These are phyloP conservation scores for Spongiforma sp. DNA, from an alignment of 1,284 basidiomycete genomes.

Conservation along the genomic window DNA sequence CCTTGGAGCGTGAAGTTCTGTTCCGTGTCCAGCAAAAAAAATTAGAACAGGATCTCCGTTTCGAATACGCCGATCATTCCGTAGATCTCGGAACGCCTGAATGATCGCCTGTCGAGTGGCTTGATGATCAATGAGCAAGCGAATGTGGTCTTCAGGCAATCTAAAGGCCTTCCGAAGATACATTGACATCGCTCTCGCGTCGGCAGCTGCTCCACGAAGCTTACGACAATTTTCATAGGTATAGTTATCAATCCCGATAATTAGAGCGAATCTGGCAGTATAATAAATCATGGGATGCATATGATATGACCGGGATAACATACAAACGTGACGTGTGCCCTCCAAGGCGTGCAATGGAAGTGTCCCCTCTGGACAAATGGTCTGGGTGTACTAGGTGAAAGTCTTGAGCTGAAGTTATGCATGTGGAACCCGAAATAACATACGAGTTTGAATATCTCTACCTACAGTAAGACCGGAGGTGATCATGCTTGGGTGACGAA, in stretches of 20 bases:
- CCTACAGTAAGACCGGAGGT: too few relatives aligned
- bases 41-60: conserved; percentile 62
- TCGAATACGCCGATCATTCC: conserved; percentile 56
- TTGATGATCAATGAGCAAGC: conserved; percentile 52
- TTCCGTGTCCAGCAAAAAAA: conserved; percentile 70
- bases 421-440: too few relatives aligned
- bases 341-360: neutral
- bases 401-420: too few relatives aligned
- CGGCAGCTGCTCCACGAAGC: conserved; percentile 58
- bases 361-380: neutral
- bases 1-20: conserved; percentile 57
- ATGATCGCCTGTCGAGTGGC: conserved; percentile 63
- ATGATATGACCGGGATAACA: too few relatives aligned
- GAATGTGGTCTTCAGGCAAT: conserved; percentile 59
- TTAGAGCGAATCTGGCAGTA: conserved; percentile 53
- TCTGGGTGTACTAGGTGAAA: neutral
- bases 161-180: conserved; percentile 55
- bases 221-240: conserved; percentile 59
- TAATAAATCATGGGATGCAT: neutral
- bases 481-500: too few relatives aligned
- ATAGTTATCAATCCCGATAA: conserved; percentile 65
- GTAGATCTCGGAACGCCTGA: conserved; percentile 52
- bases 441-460: too few relatives aligned
- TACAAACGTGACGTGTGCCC: neutral
- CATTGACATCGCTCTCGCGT: conserved; percentile 54